Conservation (phyloP, 306 rosid genomes). For the Mimosa pudica region DNA sequence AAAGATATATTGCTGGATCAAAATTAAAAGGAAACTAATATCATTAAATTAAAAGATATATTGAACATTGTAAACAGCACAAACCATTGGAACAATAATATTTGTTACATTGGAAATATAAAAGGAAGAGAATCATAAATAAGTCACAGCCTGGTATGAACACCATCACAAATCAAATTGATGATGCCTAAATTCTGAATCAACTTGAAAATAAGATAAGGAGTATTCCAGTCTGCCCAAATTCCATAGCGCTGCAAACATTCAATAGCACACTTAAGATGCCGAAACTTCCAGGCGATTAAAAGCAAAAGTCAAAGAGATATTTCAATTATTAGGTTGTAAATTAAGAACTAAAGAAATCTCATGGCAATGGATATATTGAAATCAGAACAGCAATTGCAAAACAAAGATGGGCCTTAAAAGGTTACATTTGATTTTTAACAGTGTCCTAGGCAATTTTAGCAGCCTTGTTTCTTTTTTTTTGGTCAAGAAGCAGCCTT, state of each 20-base stretch:
- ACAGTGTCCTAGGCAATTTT: constrained; percentile 94
- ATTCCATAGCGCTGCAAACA: constrained; percentile 92
- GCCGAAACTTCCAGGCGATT: constrained; percentile 11
- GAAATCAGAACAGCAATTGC: constrained; percentile 17
- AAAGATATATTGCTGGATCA: no score
- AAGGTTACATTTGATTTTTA: constrained; percentile 86
- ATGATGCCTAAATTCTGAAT: no score
- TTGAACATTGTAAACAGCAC: no score
- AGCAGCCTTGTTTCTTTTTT: constrained; percentile 61
- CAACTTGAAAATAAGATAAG: constrained; percentile 67
- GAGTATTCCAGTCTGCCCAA: constrained; percentile 97
- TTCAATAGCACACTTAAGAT: constrained; percentile 45
- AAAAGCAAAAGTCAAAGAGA: constrained; percentile 7
- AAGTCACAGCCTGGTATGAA: no score
- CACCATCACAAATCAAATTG: no score
- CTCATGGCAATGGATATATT: no score
- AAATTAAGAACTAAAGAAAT: constrained; percentile 5
- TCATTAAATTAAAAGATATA: no score
- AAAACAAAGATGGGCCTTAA: constrained; percentile 62
- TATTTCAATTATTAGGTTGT: constrained; percentile 7
- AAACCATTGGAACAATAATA: no score
- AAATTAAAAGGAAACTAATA: no score
- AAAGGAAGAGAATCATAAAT: no score
- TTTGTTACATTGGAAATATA: no score
- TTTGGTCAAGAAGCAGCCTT: no score